Conservation (phyloP, 1,284 basidiomycete genomes). For the Waitea zeae region DNA sequence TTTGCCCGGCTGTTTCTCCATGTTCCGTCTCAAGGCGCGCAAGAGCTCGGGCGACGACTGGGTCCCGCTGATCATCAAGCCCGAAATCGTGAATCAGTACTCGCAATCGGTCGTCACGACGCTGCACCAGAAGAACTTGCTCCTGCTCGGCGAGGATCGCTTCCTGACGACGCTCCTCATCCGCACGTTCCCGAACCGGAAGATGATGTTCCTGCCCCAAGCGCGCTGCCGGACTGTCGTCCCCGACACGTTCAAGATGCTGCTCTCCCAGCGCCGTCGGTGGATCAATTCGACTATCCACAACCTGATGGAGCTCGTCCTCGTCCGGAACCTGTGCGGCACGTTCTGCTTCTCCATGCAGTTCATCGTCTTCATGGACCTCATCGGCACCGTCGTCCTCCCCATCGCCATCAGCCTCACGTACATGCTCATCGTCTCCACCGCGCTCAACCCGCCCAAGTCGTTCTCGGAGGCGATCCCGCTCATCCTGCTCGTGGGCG, state of each 20-base stretch:
- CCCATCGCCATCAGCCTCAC: constrained; percentile 92
- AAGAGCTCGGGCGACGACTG: constrained; percentile 83
- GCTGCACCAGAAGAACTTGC: constrained; percentile 94
- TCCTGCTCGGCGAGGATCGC: constrained; percentile 95
- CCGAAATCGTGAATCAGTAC: constrained; percentile 95
- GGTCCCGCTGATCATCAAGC: constrained; percentile 95
- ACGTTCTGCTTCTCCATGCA: constrained; percentile 97
- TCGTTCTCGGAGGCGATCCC: constrained; percentile 91
- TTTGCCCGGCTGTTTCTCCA: constrained; percentile 97
- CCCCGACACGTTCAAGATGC: constrained; percentile 85
- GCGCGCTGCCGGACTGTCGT: constrained; percentile 92
- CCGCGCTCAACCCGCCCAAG: constrained; percentile 68
- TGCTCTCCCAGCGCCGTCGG: constrained; percentile 91
- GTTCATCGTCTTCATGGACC: constrained; percentile 97
- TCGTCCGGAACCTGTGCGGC: constrained; percentile 90
- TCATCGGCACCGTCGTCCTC: constrained; percentile 88
- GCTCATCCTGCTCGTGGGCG: constrained; percentile 74
- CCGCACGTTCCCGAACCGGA: constrained; percentile 93
- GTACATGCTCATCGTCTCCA: constrained; percentile 74
- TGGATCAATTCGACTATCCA: constrained; percentile 99
- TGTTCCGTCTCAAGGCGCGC: constrained; percentile 96
- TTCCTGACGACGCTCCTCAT: constrained; percentile 93
- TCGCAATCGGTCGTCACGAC: constrained; percentile 88
- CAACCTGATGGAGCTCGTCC: constrained; percentile 97
- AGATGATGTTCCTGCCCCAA: constrained; percentile 99